A percentile compares a stretch with the other conserved stretches of the same genome.
Conservation (phyloP, 495 filamentous ascomycete genomes). For the Talaromyces ruber region DNA sequence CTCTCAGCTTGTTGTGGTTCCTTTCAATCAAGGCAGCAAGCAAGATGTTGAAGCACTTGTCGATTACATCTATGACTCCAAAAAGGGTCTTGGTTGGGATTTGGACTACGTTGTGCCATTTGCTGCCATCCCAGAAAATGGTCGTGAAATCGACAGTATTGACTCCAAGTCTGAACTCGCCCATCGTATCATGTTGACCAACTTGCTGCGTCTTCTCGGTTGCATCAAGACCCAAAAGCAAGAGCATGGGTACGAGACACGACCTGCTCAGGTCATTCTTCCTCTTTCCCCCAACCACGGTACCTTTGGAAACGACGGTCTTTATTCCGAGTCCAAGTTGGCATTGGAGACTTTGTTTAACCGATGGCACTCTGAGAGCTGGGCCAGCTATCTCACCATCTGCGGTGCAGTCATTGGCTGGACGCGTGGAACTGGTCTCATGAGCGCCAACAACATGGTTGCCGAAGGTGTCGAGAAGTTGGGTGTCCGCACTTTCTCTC, state of each 20-base stretch:
- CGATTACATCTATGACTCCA: constrained; percentile 93
- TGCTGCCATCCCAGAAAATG: constrained; percentile 94
- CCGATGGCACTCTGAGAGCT: constrained; percentile 95
- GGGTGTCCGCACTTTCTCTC: constrained; percentile 96
- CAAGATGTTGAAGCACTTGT: constrained; percentile 92
- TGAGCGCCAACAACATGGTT: constrained; percentile 97
- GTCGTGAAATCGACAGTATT: constrained; percentile 93
- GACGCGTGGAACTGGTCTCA: constrained; percentile 96
- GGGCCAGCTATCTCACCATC: constrained; percentile 96
- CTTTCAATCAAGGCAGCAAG: constrained; percentile 98
- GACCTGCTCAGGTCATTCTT: constrained; percentile 91
- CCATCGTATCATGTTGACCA: constrained; percentile 98
- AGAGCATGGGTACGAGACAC: constrained; percentile 79
- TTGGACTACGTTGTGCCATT: constrained; percentile 95
- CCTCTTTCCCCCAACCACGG: constrained; percentile 97
- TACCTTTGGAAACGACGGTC: constrained; percentile 94
- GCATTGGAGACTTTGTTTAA: constrained; percentile 97
- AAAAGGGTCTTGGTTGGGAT: constrained; percentile 96
- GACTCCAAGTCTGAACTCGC: constrained; percentile 98
- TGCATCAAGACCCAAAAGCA: constrained; percentile 86
- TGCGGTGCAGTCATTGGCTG: constrained; percentile 98
- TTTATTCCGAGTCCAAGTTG: constrained; percentile 98
- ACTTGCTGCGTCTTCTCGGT: constrained; percentile 84
- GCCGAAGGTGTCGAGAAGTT: constrained; percentile 94
- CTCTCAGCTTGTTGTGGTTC: constrained; percentile 93